These are phyloP conservation scores for Microthlaspi erraticum DNA, from an alignment of 345 rosid genomes.

Conservation along the genomic window DNA sequence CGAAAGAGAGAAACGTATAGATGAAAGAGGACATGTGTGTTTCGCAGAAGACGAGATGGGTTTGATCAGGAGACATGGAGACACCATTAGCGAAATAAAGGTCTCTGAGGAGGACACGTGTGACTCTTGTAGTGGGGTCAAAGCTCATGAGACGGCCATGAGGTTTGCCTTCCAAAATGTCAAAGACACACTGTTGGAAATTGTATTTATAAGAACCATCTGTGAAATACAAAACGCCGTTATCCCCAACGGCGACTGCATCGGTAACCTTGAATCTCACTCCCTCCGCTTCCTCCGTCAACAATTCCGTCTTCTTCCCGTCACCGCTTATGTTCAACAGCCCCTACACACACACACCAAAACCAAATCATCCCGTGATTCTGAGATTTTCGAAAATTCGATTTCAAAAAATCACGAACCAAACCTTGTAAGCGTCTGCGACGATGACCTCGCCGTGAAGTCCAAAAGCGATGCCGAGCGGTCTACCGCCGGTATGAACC, in stretches of 20 bases:
- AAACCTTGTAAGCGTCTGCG: slow-evolving; percentile 75
- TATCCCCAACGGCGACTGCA: slow-evolving; percentile 62
- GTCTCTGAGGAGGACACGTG: slow-evolving; percentile 52
- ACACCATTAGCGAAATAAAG: slow-evolving; percentile 83
- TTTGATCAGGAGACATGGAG: slow-evolving; percentile 63
- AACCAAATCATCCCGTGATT: background rate
- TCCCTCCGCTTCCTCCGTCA: slow-evolving; percentile 72
- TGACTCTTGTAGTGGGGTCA: slow-evolving; percentile 54
- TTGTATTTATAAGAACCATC: slow-evolving; percentile 70
- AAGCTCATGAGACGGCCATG: slow-evolving; percentile 69
- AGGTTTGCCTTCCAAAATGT: slow-evolving; percentile 67
- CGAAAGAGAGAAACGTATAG: background rate
- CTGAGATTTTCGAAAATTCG: background rate
- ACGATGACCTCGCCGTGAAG: slow-evolving; percentile 55
- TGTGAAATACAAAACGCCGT: slow-evolving; percentile 75
- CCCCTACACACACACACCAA: slow-evolving; percentile 54
- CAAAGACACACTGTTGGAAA: slow-evolving; percentile 34
- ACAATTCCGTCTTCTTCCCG: slow-evolving; percentile 49
- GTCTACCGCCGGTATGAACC: slow-evolving; percentile 86
- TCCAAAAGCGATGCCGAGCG: slow-evolving; percentile 75
- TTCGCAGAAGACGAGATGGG: slow-evolving; percentile 69
- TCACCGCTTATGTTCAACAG: slow-evolving; percentile 57
- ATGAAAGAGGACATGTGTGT: slow-evolving; percentile 53
- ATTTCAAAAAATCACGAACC: background rate
- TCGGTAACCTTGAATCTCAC: slow-evolving; percentile 67